Evolutionary conservation across 352 stramenopile species (phyloP), one percentile per base, ranked within the genome.

Genomic region (Saprolegnia diclina): DNA sequence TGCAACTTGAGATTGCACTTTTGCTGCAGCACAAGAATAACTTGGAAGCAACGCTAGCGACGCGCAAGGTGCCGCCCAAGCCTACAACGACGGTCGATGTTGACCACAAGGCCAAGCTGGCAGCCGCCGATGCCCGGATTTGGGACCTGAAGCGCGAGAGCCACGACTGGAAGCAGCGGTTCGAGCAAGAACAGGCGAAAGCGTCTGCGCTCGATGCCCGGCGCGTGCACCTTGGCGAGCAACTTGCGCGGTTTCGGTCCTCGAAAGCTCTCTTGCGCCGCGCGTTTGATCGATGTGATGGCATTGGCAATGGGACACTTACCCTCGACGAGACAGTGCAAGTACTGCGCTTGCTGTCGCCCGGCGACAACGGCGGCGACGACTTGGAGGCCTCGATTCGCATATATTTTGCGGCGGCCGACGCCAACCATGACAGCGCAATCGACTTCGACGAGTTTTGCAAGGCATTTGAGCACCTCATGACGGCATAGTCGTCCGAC

Each of bases 361-460:
- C 48, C 5, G 29, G 29, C 45, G 50, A 62, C 19, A 22, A 46
- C 21, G 50, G 13, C 37, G 46, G 7, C 24, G 18, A 48, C 10
- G 21, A 55, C 14, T 29, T n/a, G 1, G 63, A 69, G 44, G 32
- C 21, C 6, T 11, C 4, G 4, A 45, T 69, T 24, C 48, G 38
- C 18, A 19, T 45, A 6, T 56, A 62, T 38, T 69, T 69, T 69
- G 32, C n/a, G 1, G 9, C 22, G 45, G 21, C 63, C 22, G 63
- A 69, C 18, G n/a, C 24, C 22, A 69, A 69, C 53, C 22, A 46
- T 22, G 63, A 69, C 63, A 10, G 24, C 16, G 42, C 29, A 10
- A 45, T 69, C 38, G 63, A 69, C 18, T 69, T 69, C 6, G 37
- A 10, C 53, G 63, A 69, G 35, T 69, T 69, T 40, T 69, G 63